A percentile compares a stretch with the other conserved stretches of the same genome.
Conservation (phyloP, 352 stramenopile genomes). For the Phytophthora capsici region DNA sequence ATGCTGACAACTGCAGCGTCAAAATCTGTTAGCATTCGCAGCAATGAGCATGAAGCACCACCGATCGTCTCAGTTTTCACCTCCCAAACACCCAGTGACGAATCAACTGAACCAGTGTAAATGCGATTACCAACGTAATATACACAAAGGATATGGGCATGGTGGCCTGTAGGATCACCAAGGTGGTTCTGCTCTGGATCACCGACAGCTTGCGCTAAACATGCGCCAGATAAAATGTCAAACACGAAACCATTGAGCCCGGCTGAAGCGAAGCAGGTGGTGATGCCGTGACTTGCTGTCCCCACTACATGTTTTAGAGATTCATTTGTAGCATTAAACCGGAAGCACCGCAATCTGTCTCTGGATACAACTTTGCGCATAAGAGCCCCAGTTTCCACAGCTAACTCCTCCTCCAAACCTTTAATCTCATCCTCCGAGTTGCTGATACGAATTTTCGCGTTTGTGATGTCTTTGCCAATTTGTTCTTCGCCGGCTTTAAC, state of each 20-base stretch:
- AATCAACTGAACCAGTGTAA: constrained; percentile 76
- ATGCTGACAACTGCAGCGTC: constrained; percentile 78
- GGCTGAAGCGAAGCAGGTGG: constrained; percentile 61
- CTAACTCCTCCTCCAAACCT: constrained; percentile 68
- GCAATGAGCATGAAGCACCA: constrained; percentile 54
- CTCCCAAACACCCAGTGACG: constrained; percentile 71
- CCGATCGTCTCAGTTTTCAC: constrained; percentile 58
- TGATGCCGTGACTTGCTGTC: constrained; percentile 68
- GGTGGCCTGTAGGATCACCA: constrained; percentile 63
- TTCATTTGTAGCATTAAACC: constrained; percentile 78
- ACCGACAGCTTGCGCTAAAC: constrained; percentile 66
- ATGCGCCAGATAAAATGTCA: constrained; percentile 71
- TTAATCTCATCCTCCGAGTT: constrained; percentile 75
- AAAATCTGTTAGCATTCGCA: constrained; percentile 68
- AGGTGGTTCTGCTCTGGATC: constrained; percentile 72
- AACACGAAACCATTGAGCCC: constrained; percentile 62
- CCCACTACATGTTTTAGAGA: constrained; percentile 76
- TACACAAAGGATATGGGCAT: constrained; percentile 71
- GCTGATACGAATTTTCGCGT: constrained; percentile 66
- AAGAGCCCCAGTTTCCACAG: constrained; percentile 69
- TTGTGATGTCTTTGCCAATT: constrained; percentile 65
- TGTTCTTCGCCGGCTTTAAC: constrained; percentile 65
- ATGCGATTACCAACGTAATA: constrained; percentile 66
- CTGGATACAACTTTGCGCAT: constrained; percentile 78
- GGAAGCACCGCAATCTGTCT: constrained; percentile 73